Evolutionary conservation across 257 asterid genomes (phyloP).

Genomic region (Gardenia jasminoides): DNA sequence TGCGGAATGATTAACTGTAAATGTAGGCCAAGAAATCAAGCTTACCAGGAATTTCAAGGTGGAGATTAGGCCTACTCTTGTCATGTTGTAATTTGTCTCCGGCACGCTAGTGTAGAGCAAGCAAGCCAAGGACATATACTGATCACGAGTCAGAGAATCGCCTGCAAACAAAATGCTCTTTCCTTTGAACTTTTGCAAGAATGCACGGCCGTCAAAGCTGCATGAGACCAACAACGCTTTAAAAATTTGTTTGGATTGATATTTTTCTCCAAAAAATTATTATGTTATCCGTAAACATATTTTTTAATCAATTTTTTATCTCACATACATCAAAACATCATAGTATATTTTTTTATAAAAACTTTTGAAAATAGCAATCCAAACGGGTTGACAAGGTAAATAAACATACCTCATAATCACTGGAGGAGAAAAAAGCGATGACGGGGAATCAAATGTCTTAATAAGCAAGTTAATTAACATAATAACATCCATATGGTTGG

Average conservation of each 20-base stretch:
- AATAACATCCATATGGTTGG: no score
- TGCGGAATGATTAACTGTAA: no score
- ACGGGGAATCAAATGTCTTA: not conserved
- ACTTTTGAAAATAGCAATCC: no score
- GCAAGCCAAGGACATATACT: slow-evolving; percentile 40
- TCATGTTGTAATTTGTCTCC: slow-evolving; percentile 20
- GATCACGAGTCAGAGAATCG: slow-evolving; percentile 42
- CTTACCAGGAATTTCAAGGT: slow-evolving; percentile 28
- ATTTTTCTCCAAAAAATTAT: no score
- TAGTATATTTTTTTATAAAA: no score
- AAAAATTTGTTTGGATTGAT: no score
- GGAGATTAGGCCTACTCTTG: slow-evolving; percentile 25
- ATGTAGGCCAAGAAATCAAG: not conserved
- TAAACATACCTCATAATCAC: no score
- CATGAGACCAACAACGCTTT: not conserved
- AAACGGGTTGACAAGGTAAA: no score
- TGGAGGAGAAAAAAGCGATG: not conserved
- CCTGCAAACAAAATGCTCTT: slow-evolving; percentile 41
- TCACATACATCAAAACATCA: no score
- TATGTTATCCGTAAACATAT: no score
- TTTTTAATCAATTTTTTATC: no score
- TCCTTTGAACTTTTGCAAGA: slow-evolving; percentile 35
- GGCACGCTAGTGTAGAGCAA: slow-evolving; percentile 33
- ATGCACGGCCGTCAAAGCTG: slow-evolving; percentile 36
- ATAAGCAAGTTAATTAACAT: no score